Conservation (phyloP, 2,329 filamentous ascomycete species). For the Ceratocystis cacaofunesta region DNA sequence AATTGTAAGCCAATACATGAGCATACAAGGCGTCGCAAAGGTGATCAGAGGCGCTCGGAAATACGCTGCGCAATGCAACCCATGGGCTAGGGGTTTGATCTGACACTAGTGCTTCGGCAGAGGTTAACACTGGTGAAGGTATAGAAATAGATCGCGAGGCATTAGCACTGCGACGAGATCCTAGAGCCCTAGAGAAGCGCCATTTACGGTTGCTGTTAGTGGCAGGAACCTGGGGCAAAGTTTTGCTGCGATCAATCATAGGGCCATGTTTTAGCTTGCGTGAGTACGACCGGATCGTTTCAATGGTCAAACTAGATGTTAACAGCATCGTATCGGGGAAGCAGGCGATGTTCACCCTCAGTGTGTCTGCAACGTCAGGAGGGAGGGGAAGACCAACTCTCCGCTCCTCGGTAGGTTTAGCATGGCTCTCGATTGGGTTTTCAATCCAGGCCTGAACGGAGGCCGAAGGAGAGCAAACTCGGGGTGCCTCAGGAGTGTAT, state of each 20-base stretch:
- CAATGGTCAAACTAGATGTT: slow-evolving; percentile 39
- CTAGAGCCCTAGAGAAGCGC: slow-evolving; percentile 13
- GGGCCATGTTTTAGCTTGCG: slow-evolving; percentile 34
- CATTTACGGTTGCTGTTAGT: slow-evolving; percentile 10
- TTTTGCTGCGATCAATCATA: background rate
- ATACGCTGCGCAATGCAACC: slow-evolving; percentile 36
- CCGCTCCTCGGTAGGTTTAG: background rate
- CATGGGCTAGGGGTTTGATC: slow-evolving; percentile 24
- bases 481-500: background rate
- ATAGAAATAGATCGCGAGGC: background rate
- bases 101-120: background rate
- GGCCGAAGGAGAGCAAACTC: slow-evolving; percentile 22
- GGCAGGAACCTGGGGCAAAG: background rate
- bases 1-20: slow-evolving; percentile 45
- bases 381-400: slow-evolving; percentile 32
- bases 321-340: slow-evolving; percentile 46
- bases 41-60: slow-evolving; percentile 37
- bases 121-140: background rate
- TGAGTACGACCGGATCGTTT: slow-evolving; percentile 42
- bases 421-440: background rate
- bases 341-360: slow-evolving; percentile 38
- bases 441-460: slow-evolving; percentile 26
- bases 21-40: slow-evolving; percentile 45
- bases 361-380: slow-evolving; percentile 37
- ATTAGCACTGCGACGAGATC: slow-evolving; percentile 1